Percentiles rank a stretch among this genome's conserved stretches.
phyloP scores from a whole-genome alignment of 805 yeast genomes.

The Suhomyces sp. region DNA sequence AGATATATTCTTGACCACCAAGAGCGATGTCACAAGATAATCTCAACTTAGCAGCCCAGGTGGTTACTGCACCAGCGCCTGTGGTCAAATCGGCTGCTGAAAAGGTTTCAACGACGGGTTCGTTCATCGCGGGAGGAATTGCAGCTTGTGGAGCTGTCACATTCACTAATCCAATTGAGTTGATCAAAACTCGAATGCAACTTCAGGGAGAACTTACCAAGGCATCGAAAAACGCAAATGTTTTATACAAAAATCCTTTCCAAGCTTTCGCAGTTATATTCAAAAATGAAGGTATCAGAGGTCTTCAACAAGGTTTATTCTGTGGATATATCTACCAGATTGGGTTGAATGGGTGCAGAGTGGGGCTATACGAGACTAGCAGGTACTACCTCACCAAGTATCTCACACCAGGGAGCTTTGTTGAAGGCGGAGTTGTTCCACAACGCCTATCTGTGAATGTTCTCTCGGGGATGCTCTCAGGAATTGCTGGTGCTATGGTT shows the following conservation, averaged over 20 bases:
- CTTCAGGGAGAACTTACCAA: constrained; percentile 86
- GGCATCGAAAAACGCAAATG: constrained; percentile 47
- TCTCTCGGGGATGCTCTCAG: constrained; percentile 77
- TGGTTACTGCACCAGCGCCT: no score
- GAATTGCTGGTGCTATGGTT: constrained; percentile 81
- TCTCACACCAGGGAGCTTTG: constrained; percentile 50
- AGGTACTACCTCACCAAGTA: constrained; percentile 57
- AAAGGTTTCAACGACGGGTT: constrained; percentile 26
- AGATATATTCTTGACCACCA: no score
- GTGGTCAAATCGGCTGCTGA: constrained; percentile 10
- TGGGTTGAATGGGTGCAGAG: constrained; percentile 89
- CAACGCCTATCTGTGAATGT: constrained; percentile 60
- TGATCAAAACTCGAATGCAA: constrained; percentile 95
- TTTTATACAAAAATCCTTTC: constrained; percentile 72
- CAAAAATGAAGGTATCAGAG: constrained; percentile 80
- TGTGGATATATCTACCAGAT: constrained; percentile 91
- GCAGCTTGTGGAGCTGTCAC: constrained; percentile 99
- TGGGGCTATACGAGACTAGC: constrained; percentile 91
- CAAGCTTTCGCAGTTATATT: constrained; percentile 78
- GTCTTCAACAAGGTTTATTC: constrained; percentile 83
- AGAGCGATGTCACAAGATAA: no score
- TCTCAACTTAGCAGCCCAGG: no score
- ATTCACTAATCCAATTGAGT: constrained; percentile 91
- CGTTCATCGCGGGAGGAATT: constrained; percentile 28
- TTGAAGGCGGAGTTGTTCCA: constrained; percentile 37